phyloP scores from a whole-genome alignment of 108 stramenopile species.

The Pseudonitzschia multiseries region DNA sequence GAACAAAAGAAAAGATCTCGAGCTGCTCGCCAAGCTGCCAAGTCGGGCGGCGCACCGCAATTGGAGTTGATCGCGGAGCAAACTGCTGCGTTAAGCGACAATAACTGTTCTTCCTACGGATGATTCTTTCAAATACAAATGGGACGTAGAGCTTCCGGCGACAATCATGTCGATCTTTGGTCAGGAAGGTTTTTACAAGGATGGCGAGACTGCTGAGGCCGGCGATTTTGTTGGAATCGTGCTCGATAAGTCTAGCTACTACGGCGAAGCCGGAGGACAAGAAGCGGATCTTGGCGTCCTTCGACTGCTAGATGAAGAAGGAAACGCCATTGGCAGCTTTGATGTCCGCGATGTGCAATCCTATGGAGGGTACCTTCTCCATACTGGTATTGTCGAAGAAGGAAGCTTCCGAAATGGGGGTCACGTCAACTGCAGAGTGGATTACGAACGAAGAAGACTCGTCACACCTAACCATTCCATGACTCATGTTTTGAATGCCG shows the following conservation, averaged over 20 bases:
- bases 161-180: slow-evolving; percentile 86
- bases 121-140: slow-evolving; percentile 83
- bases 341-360: slow-evolving; percentile 80
- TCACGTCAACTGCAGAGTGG: slow-evolving; percentile 80
- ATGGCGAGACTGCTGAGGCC: slow-evolving; percentile 39
- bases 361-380: slow-evolving; percentile 91
- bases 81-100: slow-evolving; percentile 83
- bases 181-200: slow-evolving; percentile 64
- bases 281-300: slow-evolving; percentile 87
- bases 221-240: slow-evolving; percentile 85
- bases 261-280: slow-evolving; percentile 98
- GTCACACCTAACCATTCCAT: slow-evolving; percentile 98
- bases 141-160: slow-evolving; percentile 77
- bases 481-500: slow-evolving; percentile 98
- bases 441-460: slow-evolving; percentile 87
- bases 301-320: slow-evolving; percentile 55
- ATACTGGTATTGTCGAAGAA: slow-evolving; percentile 67
- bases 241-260: slow-evolving; percentile 91
- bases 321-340: slow-evolving; percentile 75
- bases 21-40: slow-evolving; percentile 64
- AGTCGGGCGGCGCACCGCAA: slow-evolving; percentile 51
- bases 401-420: slow-evolving; percentile 69
- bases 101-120: slow-evolving; percentile 84
- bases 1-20: slow-evolving; percentile 82
- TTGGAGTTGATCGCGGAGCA: slow-evolving; percentile 94